Evolutionary conservation across 306 rosid genomes (phyloP).

Genomic region (Medicago ruthenica): DNA sequence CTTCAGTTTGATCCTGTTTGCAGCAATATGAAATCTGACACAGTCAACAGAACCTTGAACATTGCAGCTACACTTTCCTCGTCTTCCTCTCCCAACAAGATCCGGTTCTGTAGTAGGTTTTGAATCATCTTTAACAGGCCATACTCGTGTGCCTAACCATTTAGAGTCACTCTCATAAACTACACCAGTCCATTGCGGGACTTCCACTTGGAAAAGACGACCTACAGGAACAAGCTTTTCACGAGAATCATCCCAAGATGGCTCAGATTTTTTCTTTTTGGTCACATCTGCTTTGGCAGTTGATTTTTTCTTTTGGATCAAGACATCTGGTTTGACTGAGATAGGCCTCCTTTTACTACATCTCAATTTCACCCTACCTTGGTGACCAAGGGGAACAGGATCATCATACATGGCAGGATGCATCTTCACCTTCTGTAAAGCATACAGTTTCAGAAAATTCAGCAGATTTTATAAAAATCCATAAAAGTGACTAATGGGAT

Average conservation of each 20-base stretch:
- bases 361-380: slow-evolving; percentile 57
- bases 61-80: slow-evolving; percentile 58
- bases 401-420: slow-evolving; percentile 87
- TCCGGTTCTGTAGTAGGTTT: slow-evolving; percentile 16
- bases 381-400: slow-evolving; percentile 38
- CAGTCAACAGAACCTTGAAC: slow-evolving; percentile 75
- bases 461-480: slow-evolving; percentile 15
- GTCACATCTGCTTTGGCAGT: too few species aligned
- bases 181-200: slow-evolving; percentile 78
- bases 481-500: slow-evolving; percentile 22
- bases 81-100: slow-evolving; percentile 61
- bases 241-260: slow-evolving; percentile 35
- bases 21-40: slow-evolving; percentile 81
- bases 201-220: slow-evolving; percentile 65
- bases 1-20: slow-evolving; percentile 73
- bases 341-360: slow-evolving; percentile 57
- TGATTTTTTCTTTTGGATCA: not conserved
- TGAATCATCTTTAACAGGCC: slow-evolving; percentile 57
- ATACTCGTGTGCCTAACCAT: slow-evolving; percentile 73
- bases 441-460: slow-evolving; percentile 33
- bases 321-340: slow-evolving; percentile 11
- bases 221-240: slow-evolving; percentile 61
- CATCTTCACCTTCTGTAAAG: slow-evolving; percentile 85
- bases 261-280: not conserved
- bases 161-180: slow-evolving; percentile 69